These are phyloP conservation scores for Phyllosticta citriasiana DNA, from an alignment of 2,329 filamentous ascomycete genomes.

Conservation along the genomic window DNA sequence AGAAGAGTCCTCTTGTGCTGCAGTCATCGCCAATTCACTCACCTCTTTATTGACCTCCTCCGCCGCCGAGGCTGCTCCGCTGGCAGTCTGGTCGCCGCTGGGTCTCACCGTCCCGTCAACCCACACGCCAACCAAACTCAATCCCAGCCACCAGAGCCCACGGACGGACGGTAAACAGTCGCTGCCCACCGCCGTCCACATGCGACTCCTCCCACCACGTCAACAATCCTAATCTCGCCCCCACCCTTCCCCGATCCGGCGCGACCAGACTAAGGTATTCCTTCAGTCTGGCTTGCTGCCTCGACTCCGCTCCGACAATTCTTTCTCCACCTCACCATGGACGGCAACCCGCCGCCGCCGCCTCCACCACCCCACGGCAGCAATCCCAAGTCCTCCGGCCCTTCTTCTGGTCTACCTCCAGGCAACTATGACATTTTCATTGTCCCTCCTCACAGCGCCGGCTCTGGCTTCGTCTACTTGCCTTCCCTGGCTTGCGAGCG, in stretches of 20 bases:
- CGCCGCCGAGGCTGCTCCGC: too few species aligned
- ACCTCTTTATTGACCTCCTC: not conserved
- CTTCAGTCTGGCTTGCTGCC: conserved; percentile 7
- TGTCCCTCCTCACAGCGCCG: conserved; percentile 83
- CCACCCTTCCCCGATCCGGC: not conserved
- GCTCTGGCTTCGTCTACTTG: conserved; percentile 86
- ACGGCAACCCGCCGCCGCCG: conserved; percentile 51
- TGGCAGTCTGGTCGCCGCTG: not conserved
- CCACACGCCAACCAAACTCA: not conserved
- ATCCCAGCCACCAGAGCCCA: conserved; percentile 2
- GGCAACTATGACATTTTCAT: conserved; percentile 98
- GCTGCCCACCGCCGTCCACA: conserved; percentile 4
- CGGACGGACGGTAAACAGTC: conserved; percentile 1
- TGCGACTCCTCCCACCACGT: not conserved
- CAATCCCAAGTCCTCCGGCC: conserved; percentile 51
- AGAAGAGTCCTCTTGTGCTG: not conserved
- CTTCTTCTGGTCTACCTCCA: conserved; percentile 57
- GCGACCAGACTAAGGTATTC: conserved; percentile 1
- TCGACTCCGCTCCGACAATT: not conserved
- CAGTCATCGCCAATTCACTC: not conserved
- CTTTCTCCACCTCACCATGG: conserved; percentile 17
- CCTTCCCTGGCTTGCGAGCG: conserved; percentile 75
- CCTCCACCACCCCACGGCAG: conserved; percentile 80
- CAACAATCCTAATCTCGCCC: not conserved
- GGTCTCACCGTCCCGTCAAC: not conserved